A percentile compares a stretch with the other conserved stretches of the same genome.
Evolutionary conservation across 2,329 filamentous ascomycete genomes (phyloP).

Genomic region (Arachnomyces sp.): DNA sequence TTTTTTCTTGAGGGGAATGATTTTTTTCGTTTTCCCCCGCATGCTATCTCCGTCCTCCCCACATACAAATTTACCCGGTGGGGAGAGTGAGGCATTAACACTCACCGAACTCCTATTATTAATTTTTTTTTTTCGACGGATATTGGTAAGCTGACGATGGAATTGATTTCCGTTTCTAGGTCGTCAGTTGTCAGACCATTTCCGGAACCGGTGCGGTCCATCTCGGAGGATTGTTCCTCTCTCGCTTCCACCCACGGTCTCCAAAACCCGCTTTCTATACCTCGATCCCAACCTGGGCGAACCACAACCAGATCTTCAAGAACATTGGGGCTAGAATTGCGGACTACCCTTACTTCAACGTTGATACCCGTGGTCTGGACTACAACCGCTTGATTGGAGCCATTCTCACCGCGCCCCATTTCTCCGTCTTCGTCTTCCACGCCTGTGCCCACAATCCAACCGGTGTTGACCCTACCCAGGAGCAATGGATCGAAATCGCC

Average conservation of each 20-base stretch:
- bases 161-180: constrained; percentile 26
- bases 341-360: constrained; percentile 89
- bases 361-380: constrained; percentile 82
- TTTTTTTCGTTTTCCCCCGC: not conserved
- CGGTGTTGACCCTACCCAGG: constrained; percentile 82
- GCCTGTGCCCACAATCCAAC: constrained; percentile 98
- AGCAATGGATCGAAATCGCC: constrained; percentile 88
- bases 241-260: constrained; percentile 68
- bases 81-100: no score
- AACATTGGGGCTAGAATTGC: constrained; percentile 75
- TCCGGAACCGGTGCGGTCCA: constrained; percentile 95
- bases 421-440: constrained; percentile 80
- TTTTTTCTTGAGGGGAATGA: not conserved
- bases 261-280: constrained; percentile 72
- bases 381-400: constrained; percentile 77
- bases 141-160: no score
- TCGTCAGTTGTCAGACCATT: constrained; percentile 82
- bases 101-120: no score
- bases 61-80: constrained; percentile 12
- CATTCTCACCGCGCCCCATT: constrained; percentile 63
- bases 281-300: constrained; percentile 94
- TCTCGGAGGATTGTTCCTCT: constrained; percentile 84
- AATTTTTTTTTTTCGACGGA: no score
- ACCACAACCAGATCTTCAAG: constrained; percentile 96
- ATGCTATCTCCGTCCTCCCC: constrained; percentile 3